Percentiles rank a stretch among this genome's conserved stretches.
Evolutionary conservation across 805 yeast genomes (phyloP).

Genomic region (Yamadazyma ubonensis): DNA sequence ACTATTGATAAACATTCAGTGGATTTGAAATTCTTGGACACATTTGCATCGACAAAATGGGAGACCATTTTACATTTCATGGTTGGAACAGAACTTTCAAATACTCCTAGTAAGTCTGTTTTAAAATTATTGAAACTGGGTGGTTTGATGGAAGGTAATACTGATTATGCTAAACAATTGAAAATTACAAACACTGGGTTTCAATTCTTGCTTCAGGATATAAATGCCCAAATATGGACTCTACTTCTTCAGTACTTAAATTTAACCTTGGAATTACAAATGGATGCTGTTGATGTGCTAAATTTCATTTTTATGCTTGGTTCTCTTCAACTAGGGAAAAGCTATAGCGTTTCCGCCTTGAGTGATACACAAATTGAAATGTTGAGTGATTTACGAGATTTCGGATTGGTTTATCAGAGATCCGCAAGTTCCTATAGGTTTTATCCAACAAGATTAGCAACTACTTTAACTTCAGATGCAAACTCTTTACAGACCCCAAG

Average conservation of each 20-base stretch:
- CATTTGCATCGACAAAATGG: slow-evolving; percentile 86
- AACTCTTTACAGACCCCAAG: slow-evolving; percentile 71
- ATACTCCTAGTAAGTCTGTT: slow-evolving; percentile 78
- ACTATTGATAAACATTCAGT: slow-evolving; percentile 51
- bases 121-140: slow-evolving; percentile 72
- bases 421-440: slow-evolving; percentile 57
- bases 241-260: slow-evolving; percentile 81
- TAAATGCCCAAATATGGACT: slow-evolving; percentile 94
- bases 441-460: slow-evolving; percentile 88
- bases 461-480: slow-evolving; percentile 84
- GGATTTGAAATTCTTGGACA: slow-evolving; percentile 65
- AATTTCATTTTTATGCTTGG: slow-evolving; percentile 94
- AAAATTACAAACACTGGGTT: slow-evolving; percentile 89
- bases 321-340: slow-evolving; percentile 85
- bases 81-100: slow-evolving; percentile 85
- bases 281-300: slow-evolving; percentile 95
- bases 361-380: slow-evolving; percentile 79
- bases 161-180: slow-evolving; percentile 35
- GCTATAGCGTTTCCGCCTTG: slow-evolving; percentile 68
- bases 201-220: slow-evolving; percentile 89
- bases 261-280: slow-evolving; percentile 76
- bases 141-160: slow-evolving; percentile 77
- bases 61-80: slow-evolving; percentile 92
- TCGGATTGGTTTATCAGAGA: slow-evolving; percentile 78
- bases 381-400: slow-evolving; percentile 87